A percentile compares a stretch with the other conserved stretches of the same genome.
Evolutionary conservation across 495 filamentous ascomycete genomes (phyloP).

Genomic region (Symbiotaphrina buchneri): DNA sequence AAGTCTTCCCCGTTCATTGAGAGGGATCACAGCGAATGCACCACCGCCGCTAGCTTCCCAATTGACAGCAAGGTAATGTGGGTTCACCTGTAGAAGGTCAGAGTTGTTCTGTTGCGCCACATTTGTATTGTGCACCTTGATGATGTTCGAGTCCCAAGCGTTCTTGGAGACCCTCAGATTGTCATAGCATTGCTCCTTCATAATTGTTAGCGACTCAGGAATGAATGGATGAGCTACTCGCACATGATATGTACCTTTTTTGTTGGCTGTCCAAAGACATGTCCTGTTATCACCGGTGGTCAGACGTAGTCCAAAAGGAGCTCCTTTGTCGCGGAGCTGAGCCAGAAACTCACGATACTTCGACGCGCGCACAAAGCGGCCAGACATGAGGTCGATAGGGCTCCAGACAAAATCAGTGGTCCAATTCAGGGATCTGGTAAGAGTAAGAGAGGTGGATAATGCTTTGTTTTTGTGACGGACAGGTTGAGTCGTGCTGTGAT

Average conservation of each 20-base stretch:
- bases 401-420: background rate
- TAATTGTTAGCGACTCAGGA: too few species aligned
- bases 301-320: too few species aligned
- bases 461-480: too few species aligned
- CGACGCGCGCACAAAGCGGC: conserved; percentile 91
- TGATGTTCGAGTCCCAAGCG: conserved; percentile 96
- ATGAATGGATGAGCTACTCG: background rate
- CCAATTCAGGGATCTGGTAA: conserved; percentile 1
- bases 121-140: conserved; percentile 88
- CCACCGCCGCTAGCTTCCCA: conserved; percentile 96
- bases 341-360: conserved; percentile 70
- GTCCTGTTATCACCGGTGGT: too few species aligned
- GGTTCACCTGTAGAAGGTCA: conserved; percentile 48
- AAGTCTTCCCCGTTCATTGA: conserved; percentile 67
- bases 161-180: conserved; percentile 87
- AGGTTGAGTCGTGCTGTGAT: too few species aligned
- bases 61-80: conserved; percentile 90
- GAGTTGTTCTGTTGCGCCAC: conserved; percentile 5
- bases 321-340: conserved; percentile 9
- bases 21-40: conserved; percentile 88
- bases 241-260: conserved; percentile 42
- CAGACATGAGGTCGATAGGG: conserved; percentile 38
- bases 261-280: conserved; percentile 88
- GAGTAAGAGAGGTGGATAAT: too few species aligned
- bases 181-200: conserved; percentile 94